Base-by-base conservation (phyloP, 208 protist species). In the Acanthamoeba sp. region DNA sequence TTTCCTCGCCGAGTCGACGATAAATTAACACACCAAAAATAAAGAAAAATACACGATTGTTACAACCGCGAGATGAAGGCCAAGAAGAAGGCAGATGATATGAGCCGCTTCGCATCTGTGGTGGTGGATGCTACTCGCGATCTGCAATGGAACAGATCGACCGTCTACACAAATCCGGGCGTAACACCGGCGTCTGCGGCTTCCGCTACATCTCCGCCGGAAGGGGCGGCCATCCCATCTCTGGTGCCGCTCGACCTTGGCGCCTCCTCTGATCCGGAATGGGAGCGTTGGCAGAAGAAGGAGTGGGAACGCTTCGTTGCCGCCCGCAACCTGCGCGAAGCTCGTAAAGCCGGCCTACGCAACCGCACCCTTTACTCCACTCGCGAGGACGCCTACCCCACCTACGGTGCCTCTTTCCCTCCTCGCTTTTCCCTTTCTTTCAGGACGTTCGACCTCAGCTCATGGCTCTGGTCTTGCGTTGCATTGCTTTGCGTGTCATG, bases 371-470 rank as follows among this genome's bases (percentile, higher is more conserved):
- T 71, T 10, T 10, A 22, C 6, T 71, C 62, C 62, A 22, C 27
- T 34, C 62, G 62, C 14, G 62, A 71, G 62, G 62, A 71, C 62
- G 29, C 62, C 62, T 71, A 71, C 29, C 62, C 62, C 62, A 71
- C 62, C 6, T 71, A 71, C 62, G 29, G 29, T 27, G 27, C 62
- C 27, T 71, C 6, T 71, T 27, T n/a, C n/a, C n/a, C n/a, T n/a
- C n/a, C n/a, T n/a, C n/a, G n/a, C n/a, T n/a, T n/a, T n/a, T n/a
- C 29, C 62, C 27, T 71, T 71, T 71, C 7, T 27, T 71, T 71
- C 27, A 71, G 29, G 16, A 55, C 48, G n/a, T n/a, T n/a, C 48
- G 48, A 20, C 16, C 48, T 55, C 6, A 55, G 48, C 10, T 55
- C 48, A 6, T 55, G 10, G 10, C 48, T 6, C 16, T 55, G 48